Conservation (phyloP, 108 stramenopile species). For the Ochromonas danica region DNA sequence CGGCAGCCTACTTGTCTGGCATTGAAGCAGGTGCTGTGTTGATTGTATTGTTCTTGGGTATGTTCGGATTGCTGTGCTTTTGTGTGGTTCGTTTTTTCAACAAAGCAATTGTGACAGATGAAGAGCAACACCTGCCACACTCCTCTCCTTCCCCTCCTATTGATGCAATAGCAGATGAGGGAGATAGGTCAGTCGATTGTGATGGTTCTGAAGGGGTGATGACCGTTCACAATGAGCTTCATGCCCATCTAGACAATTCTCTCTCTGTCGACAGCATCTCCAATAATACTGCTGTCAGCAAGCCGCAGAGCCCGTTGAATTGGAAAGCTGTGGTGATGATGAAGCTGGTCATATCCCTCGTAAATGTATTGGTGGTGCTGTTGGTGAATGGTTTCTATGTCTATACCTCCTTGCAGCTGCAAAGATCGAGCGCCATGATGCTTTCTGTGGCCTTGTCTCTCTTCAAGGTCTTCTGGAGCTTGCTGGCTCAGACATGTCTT, state of each 20-base stretch:
- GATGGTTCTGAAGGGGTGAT: no score
- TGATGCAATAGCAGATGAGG: no score
- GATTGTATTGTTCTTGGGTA: neutral
- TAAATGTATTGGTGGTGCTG: neutral
- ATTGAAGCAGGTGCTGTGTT: neutral
- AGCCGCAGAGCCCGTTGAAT: neutral
- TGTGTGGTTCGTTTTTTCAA: no score
- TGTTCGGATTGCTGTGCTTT: neutral
- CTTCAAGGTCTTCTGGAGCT: neutral
- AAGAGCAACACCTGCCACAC: no score
- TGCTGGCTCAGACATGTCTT: neutral
- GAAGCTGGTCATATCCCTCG: neutral
- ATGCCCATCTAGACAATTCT: no score
- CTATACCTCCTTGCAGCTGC: neutral
- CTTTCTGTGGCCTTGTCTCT: no score
- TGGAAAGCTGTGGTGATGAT: neutral
- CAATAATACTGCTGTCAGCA: neutral
- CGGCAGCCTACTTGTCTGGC: neutral
- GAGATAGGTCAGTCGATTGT: no score
- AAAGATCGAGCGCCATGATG: neutral
- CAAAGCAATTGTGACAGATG: no score
- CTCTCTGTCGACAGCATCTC: no score
- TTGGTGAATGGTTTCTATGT: conserved; percentile 9
- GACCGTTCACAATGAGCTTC: no score
- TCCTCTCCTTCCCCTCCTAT: no score